Base-by-base conservation (phyloP, 2,329 filamentous ascomycete genomes). In the Xylaria polymorpha region DNA sequence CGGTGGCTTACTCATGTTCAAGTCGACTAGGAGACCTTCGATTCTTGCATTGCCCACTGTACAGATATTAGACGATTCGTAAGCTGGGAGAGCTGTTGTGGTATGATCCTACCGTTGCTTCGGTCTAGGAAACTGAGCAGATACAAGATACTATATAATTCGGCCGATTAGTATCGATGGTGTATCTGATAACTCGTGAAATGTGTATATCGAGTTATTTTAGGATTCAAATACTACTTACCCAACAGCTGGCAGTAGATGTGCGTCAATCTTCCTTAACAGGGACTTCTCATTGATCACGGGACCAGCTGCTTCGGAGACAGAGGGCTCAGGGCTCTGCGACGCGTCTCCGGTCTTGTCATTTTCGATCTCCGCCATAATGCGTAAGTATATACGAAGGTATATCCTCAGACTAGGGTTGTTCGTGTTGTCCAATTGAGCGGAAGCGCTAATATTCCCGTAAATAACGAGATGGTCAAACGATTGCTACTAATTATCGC, bases 41-140 rank as follows among this genome's bases (percentile, higher is more conserved):
- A 89, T 83, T 58, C 83, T 82, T 0, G 87, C 87, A 70, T 89
- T 89, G 29, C 86, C 86, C 22, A 89, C 86, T 91, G 67, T 12
- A 35, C 55, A 37, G 12, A 53, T 20, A 46, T 51, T 18, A 25
- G 41, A 18, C 41, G 4, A 51, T 69, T 46, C 56, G 48, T 25
- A 48, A 75, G 80, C 73, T 75, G 74, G 76, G 78, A 74, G 57
- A 78, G 59, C 51, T 79, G 78, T 15, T 72, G 79, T 5, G 80
- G 68, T 10, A 72, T 12, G 74, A 59, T 39, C 56, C 43, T 65
- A 85, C 81, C 86, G 79, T 89, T 89, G 73, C 85, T 87, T 39
- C 86, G 80, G 71, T 88, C 87, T 9, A 89, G 76, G 69, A 89
- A 89, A 0, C 85, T 88, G 0, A 88, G 75, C 6, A 89, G 76